These are phyloP conservation scores for Boletus sp. DNA, from an alignment of 768 basidiomycete species.

Conservation along the genomic window DNA sequence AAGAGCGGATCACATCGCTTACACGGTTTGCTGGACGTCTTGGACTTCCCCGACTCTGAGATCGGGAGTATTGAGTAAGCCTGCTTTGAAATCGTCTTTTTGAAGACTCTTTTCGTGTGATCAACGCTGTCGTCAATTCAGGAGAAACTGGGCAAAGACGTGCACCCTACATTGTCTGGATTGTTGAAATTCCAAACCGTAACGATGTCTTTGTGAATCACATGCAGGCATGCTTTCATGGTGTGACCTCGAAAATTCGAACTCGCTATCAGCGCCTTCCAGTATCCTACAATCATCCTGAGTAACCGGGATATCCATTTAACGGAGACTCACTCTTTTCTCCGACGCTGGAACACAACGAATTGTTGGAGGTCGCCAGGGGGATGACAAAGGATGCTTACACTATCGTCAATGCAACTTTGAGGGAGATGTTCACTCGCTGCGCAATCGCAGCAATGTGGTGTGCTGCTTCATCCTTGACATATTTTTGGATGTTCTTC, in stretches of 20 bases:
- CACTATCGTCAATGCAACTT: neutral
- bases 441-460: neutral
- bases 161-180: neutral
- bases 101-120: neutral
- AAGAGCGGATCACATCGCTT: neutral
- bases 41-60: neutral
- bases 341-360: neutral
- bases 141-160: neutral
- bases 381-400: neutral
- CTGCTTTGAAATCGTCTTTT: neutral
- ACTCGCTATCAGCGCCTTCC: neutral
- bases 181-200: constrained; percentile 5
- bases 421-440: neutral
- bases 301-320: neutral
- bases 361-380: neutral
- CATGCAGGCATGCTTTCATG: neutral
- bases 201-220: constrained; percentile 4
- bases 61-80: neutral
- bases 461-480: neutral
- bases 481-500: neutral
- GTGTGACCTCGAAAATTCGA: neutral
- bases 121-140: neutral
- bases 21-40: neutral
- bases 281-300: neutral
- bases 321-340: neutral